Conservation (phyloP, 306 rosid species). For the Cicer chorassanicum region DNA sequence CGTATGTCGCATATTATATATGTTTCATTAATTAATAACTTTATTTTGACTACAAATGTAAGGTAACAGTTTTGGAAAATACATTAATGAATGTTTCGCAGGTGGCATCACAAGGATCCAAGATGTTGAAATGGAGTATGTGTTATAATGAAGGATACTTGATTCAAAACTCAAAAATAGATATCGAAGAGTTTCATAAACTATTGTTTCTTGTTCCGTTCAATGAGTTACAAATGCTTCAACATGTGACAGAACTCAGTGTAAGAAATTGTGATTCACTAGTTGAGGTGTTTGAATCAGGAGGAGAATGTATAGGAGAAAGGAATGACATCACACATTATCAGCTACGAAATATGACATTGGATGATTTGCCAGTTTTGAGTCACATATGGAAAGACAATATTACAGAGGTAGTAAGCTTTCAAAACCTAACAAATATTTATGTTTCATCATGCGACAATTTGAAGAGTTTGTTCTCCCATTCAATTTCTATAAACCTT, state of each 20-base stretch:
- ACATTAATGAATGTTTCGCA: not conserved
- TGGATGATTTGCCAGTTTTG: not conserved
- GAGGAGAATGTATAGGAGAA: not conserved
- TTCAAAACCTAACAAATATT: not conserved
- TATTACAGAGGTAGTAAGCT: not conserved
- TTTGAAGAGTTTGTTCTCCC: constrained; percentile 12
- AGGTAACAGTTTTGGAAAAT: not conserved
- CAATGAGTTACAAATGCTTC: not conserved
- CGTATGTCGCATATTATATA: not conserved
- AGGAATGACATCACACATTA: not conserved
- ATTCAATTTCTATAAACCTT: constrained; percentile 10
- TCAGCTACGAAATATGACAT: not conserved
- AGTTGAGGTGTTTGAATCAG: constrained; percentile 1
- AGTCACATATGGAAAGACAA: not conserved
- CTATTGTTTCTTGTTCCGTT: not conserved
- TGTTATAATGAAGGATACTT: not conserved
- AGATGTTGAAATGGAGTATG: not conserved
- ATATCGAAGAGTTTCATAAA: not conserved
- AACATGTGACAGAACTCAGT: not conserved
- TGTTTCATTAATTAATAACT: not conserved
- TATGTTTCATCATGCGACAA: not conserved
- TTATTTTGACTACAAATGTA: not conserved
- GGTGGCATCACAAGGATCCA: not conserved
- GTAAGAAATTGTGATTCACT: not conserved
- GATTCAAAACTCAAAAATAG: not conserved